phyloP scores from a whole-genome alignment of 2,329 filamentous ascomycete genomes.

The Colletotrichum godetiae region DNA sequence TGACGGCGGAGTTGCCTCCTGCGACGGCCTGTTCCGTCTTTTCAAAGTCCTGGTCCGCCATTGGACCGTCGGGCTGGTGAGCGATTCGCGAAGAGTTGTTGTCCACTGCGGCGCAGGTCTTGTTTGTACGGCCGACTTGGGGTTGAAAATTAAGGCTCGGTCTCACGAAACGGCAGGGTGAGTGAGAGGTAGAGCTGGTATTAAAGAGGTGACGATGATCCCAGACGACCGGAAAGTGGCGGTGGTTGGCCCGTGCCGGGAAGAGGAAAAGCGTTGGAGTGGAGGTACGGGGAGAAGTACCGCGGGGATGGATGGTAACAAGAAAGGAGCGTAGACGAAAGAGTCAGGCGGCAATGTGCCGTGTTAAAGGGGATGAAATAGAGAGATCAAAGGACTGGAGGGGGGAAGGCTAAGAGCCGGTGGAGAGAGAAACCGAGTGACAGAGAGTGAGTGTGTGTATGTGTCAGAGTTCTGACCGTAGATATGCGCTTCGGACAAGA shows the following conservation, averaged over 20 bases:
- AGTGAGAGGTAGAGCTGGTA: background rate
- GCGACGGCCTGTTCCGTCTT: constrained; percentile 44
- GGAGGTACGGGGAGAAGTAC: constrained; percentile 15
- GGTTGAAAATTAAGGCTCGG: background rate
- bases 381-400: background rate
- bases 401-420: background rate
- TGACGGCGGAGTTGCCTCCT: constrained; percentile 41
- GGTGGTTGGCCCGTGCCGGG: constrained; percentile 30
- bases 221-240: constrained; percentile 28
- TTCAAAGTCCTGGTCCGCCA: constrained; percentile 44
- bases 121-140: background rate
- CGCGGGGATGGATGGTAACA: background rate
- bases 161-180: background rate
- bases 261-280: constrained; percentile 6
- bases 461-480: background rate
- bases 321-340: background rate
- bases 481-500: constrained; percentile 9
- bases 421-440: background rate
- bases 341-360: background rate
- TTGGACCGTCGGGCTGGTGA: constrained; percentile 31
- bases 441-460: background rate
- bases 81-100: background rate
- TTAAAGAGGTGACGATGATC: constrained; percentile 8
- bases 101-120: background rate
- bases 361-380: constrained; percentile 13